These are phyloP conservation scores for Cryptosporidium sp. DNA, from an alignment of 169 alveolate species.

Conservation along the genomic window DNA sequence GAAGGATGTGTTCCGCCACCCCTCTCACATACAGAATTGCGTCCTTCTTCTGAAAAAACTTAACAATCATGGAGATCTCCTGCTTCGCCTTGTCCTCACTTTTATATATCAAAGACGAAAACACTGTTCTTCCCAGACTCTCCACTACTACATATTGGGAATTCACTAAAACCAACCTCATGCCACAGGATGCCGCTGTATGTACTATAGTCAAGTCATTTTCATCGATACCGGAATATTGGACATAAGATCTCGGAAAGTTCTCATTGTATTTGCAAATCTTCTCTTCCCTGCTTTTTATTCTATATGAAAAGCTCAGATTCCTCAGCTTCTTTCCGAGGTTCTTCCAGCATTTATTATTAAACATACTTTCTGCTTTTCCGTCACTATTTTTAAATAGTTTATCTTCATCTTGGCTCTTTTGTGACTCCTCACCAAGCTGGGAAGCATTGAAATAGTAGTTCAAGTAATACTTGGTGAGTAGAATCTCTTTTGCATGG, in stretches of 20 bases:
- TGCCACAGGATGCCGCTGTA: slow-evolving; percentile 72
- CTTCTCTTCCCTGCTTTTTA: slow-evolving; percentile 11
- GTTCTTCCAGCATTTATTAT: background rate
- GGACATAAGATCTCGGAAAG: slow-evolving; percentile 59
- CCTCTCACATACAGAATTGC: slow-evolving; percentile 53
- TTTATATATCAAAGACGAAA: slow-evolving; percentile 59
- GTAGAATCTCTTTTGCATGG: slow-evolving; percentile 24
- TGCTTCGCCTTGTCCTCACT: slow-evolving; percentile 46
- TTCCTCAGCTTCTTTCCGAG: background rate
- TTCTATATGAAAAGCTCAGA: slow-evolving; percentile 19
- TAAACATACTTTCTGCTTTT: background rate
- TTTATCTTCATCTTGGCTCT: background rate
- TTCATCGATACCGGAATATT: slow-evolving; percentile 67
- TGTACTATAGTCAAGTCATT: slow-evolving; percentile 61
- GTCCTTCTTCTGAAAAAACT: slow-evolving; percentile 18
- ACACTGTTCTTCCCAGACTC: slow-evolving; percentile 58
- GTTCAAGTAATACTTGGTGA: slow-evolving; percentile 28
- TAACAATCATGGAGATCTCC: slow-evolving; percentile 56
- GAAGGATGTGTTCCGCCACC: slow-evolving; percentile 46
- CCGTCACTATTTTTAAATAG: background rate
- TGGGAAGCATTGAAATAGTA: background rate
- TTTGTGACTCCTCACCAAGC: background rate
- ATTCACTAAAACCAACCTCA: slow-evolving; percentile 60
- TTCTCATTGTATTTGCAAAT: slow-evolving; percentile 6
- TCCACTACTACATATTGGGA: slow-evolving; percentile 64